Percentiles rank a stretch among this genome's conserved stretches.
Conservation (phyloP, 1,139 yeast genomes). For the Casaregolazyma suthepensis region DNA sequence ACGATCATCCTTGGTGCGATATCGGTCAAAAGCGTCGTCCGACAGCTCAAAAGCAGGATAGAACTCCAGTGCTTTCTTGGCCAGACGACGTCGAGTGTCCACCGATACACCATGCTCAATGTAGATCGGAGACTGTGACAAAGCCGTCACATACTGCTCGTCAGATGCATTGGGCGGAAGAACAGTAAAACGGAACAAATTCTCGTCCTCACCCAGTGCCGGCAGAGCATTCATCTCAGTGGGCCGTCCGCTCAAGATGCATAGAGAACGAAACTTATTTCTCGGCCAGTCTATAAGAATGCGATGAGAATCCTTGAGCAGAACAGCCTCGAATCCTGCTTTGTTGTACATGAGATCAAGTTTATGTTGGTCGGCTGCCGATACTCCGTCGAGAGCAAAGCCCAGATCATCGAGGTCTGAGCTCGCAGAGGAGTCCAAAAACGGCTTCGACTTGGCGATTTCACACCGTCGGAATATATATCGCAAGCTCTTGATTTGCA, state of each 20-base stretch:
- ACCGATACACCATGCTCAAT: slow-evolving; percentile 43
- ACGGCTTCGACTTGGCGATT: slow-evolving; percentile 40
- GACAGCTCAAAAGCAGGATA: slow-evolving; percentile 6
- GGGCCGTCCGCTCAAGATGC: slow-evolving; percentile 49
- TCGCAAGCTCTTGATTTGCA: slow-evolving; percentile 51
- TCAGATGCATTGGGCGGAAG: slow-evolving; percentile 41
- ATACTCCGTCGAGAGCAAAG: slow-evolving; percentile 17
- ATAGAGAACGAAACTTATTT: slow-evolving; percentile 56
- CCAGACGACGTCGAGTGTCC: slow-evolving; percentile 34
- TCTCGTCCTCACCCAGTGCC: slow-evolving; percentile 19
- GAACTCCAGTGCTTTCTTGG: slow-evolving; percentile 29
- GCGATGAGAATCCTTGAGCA: slow-evolving; percentile 50
- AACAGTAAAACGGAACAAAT: slow-evolving; percentile 39
- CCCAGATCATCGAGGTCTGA: slow-evolving; percentile 3
- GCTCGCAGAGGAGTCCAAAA: slow-evolving; percentile 10
- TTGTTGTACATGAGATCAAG: slow-evolving; percentile 52
- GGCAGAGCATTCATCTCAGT: slow-evolving; percentile 27
- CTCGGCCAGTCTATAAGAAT: slow-evolving; percentile 58
- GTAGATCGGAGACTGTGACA: slow-evolving; percentile 44
- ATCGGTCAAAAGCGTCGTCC: slow-evolving; percentile 6
- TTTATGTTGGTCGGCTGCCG: slow-evolving; percentile 32
- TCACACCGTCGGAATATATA: slow-evolving; percentile 52
- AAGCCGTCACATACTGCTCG: slow-evolving; percentile 39
- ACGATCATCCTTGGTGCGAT: slow-evolving; percentile 38
- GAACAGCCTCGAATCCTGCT: slow-evolving; percentile 37